These are phyloP conservation scores for Populus deltoides DNA, from an alignment of 345 rosid species.

Conservation along the genomic window DNA sequence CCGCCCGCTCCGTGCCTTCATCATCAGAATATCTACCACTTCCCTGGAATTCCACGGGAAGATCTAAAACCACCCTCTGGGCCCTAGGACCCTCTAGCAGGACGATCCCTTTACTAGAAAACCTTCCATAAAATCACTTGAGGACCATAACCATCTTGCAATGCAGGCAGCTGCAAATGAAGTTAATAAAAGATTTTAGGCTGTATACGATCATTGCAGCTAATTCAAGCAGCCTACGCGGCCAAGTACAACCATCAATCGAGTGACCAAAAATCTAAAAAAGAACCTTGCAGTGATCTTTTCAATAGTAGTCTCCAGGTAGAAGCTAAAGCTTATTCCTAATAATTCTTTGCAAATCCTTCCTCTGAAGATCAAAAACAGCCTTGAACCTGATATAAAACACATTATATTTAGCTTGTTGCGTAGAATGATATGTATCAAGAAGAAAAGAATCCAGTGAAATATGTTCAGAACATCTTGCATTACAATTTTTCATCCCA, in stretches of 20 bases:
- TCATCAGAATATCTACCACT: conserved; percentile 51
- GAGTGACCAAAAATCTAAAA: conserved; percentile 9
- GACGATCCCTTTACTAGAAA: conserved; percentile 67
- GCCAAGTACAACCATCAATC: background rate
- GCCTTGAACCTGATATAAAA: conserved; percentile 78
- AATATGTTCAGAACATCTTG: background rate
- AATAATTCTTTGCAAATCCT: conserved; percentile 81
- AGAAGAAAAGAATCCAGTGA: background rate
- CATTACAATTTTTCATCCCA: conserved; percentile 59
- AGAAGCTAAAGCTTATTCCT: conserved; percentile 62
- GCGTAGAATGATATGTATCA: conserved; percentile 1
- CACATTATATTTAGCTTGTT: conserved; percentile 9
- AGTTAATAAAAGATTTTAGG: background rate
- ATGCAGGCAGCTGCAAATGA: conserved; percentile 66
- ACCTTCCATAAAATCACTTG: conserved; percentile 78
- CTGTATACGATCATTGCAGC: background rate
- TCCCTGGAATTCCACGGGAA: conserved; percentile 60
- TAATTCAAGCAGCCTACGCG: conserved; percentile 8
- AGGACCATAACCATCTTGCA: conserved; percentile 96
- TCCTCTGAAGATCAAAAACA: conserved; percentile 96
- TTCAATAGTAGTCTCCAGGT: conserved; percentile 67
- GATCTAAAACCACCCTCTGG: conserved; percentile 38
- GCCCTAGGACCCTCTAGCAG: conserved; percentile 50
- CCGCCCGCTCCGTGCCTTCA: conserved; percentile 27
- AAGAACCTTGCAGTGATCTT: conserved; percentile 76